These are phyloP conservation scores for Ophiocordyceps australis DNA, from an alignment of 2,329 filamentous ascomycete genomes.

Conservation along the genomic window DNA sequence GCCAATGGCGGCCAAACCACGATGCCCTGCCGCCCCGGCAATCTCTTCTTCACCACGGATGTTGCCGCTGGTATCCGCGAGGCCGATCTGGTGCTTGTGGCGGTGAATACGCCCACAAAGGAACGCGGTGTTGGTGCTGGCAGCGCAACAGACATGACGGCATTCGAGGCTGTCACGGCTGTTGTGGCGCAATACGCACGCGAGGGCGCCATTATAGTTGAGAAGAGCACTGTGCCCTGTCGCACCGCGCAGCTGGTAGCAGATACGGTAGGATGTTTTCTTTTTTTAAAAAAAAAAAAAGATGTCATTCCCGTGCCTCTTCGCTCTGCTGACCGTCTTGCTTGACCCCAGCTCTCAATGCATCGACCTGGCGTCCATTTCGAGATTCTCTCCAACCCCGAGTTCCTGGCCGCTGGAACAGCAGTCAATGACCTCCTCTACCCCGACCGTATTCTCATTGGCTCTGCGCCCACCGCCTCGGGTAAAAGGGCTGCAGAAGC, in stretches of 20 bases:
- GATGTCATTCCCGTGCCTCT: no score
- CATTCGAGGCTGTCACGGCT: slow-evolving; percentile 50
- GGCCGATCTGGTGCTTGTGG: slow-evolving; percentile 57
- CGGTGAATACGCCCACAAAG: slow-evolving; percentile 70
- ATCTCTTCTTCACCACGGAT: slow-evolving; percentile 58
- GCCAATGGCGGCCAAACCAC: slow-evolving; percentile 13
- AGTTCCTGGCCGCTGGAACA: slow-evolving; percentile 65
- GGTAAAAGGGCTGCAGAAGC: slow-evolving; percentile 44
- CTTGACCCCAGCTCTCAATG: slow-evolving; percentile 25
- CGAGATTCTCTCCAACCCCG: slow-evolving; percentile 65
- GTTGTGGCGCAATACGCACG: slow-evolving; percentile 50
- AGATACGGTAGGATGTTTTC: slow-evolving; percentile 50
- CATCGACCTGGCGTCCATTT: slow-evolving; percentile 47
- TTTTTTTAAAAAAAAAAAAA: no score
- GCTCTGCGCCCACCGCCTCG: slow-evolving; percentile 40
- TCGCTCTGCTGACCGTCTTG: neutral
- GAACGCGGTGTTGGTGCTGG: slow-evolving; percentile 50
- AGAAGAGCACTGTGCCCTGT: slow-evolving; percentile 69
- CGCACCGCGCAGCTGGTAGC: slow-evolving; percentile 52
- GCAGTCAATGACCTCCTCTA: slow-evolving; percentile 52
- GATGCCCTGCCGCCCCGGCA: slow-evolving; percentile 32
- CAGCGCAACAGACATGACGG: slow-evolving; percentile 53
- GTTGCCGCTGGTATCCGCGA: slow-evolving; percentile 40
- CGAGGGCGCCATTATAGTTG: slow-evolving; percentile 54
- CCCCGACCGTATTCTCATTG: slow-evolving; percentile 61